phyloP scores from a whole-genome alignment of 495 filamentous ascomycete species.

The Hapsidospora chrysogenum region DNA sequence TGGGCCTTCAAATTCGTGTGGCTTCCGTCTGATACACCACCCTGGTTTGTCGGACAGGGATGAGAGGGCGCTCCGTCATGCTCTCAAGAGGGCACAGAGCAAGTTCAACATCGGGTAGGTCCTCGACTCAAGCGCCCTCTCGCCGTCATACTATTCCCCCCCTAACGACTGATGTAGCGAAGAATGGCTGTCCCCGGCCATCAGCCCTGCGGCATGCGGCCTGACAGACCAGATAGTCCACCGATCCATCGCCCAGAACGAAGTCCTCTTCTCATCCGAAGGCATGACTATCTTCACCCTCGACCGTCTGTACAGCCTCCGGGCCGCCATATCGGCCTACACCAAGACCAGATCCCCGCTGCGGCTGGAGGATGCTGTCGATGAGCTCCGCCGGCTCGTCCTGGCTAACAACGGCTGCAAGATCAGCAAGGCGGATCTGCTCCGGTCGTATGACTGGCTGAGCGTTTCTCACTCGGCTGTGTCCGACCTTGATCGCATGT shows the following conservation, averaged over 20 bases:
- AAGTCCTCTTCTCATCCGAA: constrained; percentile 52
- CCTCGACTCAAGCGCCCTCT: too few species aligned
- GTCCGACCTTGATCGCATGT: constrained; percentile 37
- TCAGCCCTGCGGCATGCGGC: constrained; percentile 16
- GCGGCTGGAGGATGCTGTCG: constrained; percentile 36
- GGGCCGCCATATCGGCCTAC: constrained; percentile 43
- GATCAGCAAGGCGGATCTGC: constrained; percentile 39
- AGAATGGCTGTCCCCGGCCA: constrained; percentile 7
- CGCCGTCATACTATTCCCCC: too few species aligned
- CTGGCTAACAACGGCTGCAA: constrained; percentile 38
- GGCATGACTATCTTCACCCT: constrained; percentile 50
- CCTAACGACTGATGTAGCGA: too few species aligned
- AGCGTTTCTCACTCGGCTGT: constrained; percentile 36
- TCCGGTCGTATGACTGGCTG: constrained; percentile 46
- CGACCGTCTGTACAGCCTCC: constrained; percentile 60
- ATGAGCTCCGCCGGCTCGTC: constrained; percentile 45
- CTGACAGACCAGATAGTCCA: constrained; percentile 37
- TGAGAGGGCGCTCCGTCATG: constrained; percentile 20
- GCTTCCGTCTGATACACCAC: constrained; percentile 19
- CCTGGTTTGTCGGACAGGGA: constrained; percentile 14
- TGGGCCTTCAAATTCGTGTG: constrained; percentile 17
- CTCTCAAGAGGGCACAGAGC: constrained; percentile 23
- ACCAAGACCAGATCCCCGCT: constrained; percentile 30
- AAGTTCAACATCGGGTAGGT: constrained; percentile 25
- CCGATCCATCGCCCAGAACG: constrained; percentile 50